A percentile compares a stretch with the other conserved stretches of the same genome.
These are phyloP conservation scores for Suhomyces wounanorum DNA, from an alignment of 1,139 yeast species.

Conservation along the genomic window DNA sequence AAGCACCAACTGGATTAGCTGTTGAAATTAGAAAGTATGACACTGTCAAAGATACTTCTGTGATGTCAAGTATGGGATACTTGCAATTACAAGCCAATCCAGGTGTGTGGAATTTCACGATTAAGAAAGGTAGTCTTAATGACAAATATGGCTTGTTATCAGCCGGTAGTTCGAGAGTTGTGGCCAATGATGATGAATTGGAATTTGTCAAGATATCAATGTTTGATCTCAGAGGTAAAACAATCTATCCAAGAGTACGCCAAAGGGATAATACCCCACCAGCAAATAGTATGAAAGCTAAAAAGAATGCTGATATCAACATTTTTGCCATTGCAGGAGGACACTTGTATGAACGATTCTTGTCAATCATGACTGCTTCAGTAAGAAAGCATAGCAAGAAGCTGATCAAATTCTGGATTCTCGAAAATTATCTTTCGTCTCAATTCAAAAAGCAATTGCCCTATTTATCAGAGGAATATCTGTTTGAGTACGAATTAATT, in stretches of 20 bases:
- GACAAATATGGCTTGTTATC: slow-evolving; percentile 46
- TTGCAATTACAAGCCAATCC: slow-evolving; percentile 71
- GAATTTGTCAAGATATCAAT: slow-evolving; percentile 28
- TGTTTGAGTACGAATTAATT: slow-evolving; percentile 69
- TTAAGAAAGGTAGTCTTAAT: slow-evolving; percentile 44
- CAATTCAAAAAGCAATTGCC: slow-evolving; percentile 65
- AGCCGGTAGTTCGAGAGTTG: slow-evolving; percentile 31
- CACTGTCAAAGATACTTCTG: slow-evolving; percentile 52
- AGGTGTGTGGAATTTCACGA: slow-evolving; percentile 59
- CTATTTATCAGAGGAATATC: slow-evolving; percentile 54
- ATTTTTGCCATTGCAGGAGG: slow-evolving; percentile 86
- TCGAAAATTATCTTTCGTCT: slow-evolving; percentile 77
- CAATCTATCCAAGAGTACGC: slow-evolving; percentile 41
- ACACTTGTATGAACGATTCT: slow-evolving; percentile 68
- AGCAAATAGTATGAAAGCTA: not conserved
- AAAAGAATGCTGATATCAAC: slow-evolving; percentile 62
- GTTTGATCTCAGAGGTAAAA: slow-evolving; percentile 46
- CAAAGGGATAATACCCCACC: slow-evolving; percentile 25
- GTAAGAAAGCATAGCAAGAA: slow-evolving; percentile 63
- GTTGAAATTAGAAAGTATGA: slow-evolving; percentile 36
- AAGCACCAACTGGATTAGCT: slow-evolving; percentile 54
- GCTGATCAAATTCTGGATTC: slow-evolving; percentile 81
- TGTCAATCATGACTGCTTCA: slow-evolving; percentile 77
- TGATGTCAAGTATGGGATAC: slow-evolving; percentile 77
- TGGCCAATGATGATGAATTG: slow-evolving; percentile 24